These are phyloP conservation scores for Blastocystis hominis DNA, from an alignment of 352 stramenopile genomes.

Conservation along the genomic window DNA sequence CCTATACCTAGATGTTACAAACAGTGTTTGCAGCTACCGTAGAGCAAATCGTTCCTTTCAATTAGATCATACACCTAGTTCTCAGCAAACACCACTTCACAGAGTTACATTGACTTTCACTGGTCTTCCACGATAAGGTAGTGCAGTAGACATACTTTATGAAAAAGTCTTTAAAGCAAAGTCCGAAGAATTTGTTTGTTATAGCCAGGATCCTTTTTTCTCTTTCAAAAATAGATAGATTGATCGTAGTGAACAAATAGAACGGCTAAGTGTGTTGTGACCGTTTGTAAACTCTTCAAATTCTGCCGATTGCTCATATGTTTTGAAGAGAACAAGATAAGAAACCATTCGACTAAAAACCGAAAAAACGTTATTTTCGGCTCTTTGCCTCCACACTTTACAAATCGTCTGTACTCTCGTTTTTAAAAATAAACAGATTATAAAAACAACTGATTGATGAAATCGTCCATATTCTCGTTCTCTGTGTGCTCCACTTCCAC, in stretches of 20 bases:
- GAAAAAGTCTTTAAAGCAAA: neutral
- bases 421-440: neutral
- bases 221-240: neutral
- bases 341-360: too few relatives aligned
- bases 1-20: neutral
- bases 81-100: neutral
- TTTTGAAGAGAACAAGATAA: too few relatives aligned
- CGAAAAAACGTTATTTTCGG: too few relatives aligned
- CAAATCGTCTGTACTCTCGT: too few relatives aligned
- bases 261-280: neutral
- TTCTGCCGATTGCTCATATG: too few relatives aligned
- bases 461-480: slow-evolving; percentile 54
- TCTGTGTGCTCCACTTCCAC: slow-evolving; percentile 50
- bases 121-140: neutral
- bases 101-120: slow-evolving; percentile 8
- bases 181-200: neutral
- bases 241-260: neutral
- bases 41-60: slow-evolving; percentile 10
- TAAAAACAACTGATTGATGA: slow-evolving; percentile 54
- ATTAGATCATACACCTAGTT: slow-evolving; percentile 45
- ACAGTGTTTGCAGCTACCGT: neutral
- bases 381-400: too few relatives aligned
- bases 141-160: neutral
- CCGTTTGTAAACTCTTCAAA: too few relatives aligned
- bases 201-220: neutral